phyloP scores from a whole-genome alignment of 2,329 filamentous ascomycete genomes.

The Balansia obtecta region DNA sequence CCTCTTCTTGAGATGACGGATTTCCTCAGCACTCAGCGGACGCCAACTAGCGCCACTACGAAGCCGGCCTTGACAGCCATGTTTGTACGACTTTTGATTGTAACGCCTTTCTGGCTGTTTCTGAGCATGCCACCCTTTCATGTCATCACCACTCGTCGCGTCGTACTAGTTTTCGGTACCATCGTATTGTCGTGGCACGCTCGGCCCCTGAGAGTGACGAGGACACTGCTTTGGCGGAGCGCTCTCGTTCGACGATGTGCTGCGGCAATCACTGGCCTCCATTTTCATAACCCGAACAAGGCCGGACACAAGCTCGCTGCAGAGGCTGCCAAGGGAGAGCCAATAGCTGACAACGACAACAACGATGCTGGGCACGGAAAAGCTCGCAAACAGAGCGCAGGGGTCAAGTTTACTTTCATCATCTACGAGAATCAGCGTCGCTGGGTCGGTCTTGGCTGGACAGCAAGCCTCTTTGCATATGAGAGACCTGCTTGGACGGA shows the following conservation, averaged over 20 bases:
- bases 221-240: conserved; percentile 85
- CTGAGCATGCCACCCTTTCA: conserved; percentile 72
- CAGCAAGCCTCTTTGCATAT: conserved; percentile 77
- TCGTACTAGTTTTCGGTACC: conserved; percentile 78
- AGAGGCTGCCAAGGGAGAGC: conserved; percentile 11
- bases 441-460: conserved; percentile 94
- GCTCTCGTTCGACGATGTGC: conserved; percentile 57
- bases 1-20: conserved; percentile 82
- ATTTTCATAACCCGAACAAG: conserved; percentile 45
- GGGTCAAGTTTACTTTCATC: conserved; percentile 91
- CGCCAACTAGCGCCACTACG: conserved; percentile 82
- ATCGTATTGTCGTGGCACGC: conserved; percentile 86
- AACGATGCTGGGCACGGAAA: conserved; percentile 16
- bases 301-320: conserved; percentile 16
- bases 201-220: conserved; percentile 68
- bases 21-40: conserved; percentile 82
- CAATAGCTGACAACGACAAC: conserved; percentile 7
- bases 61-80: conserved; percentile 79
- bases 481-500: conserved; percentile 90
- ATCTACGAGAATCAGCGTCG: conserved; percentile 93
- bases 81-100: conserved; percentile 76
- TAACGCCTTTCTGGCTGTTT: conserved; percentile 78
- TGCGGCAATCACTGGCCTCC: conserved; percentile 66
- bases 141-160: conserved; percentile 75
- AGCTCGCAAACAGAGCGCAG: conserved; percentile 44